phyloP scores from a whole-genome alignment of 768 basidiomycete genomes.

The Sporobolomyces roseus region DNA sequence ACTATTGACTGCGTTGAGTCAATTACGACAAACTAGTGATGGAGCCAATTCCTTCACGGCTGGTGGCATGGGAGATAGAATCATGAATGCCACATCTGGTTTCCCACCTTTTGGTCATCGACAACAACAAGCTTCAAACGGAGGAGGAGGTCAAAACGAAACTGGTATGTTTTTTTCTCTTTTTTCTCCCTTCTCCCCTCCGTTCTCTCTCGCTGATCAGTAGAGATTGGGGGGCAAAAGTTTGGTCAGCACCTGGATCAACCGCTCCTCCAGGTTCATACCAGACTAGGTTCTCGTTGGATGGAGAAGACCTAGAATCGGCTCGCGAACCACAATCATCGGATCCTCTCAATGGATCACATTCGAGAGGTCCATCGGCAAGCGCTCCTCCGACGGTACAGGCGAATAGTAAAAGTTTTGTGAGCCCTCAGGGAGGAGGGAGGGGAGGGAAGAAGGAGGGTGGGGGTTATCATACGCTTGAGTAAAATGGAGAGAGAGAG shows the following conservation, averaged over 20 bases:
- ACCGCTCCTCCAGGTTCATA: constrained; percentile 3
- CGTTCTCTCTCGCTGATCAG: background rate
- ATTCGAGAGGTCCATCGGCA: background rate
- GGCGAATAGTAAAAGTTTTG: constrained; percentile 7
- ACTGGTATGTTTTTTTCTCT: background rate
- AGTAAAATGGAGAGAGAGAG: constrained; percentile 13
- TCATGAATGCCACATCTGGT: background rate
- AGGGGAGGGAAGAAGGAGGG: constrained; percentile 16
- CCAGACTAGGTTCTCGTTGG: constrained; percentile 31
- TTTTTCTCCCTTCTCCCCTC: background rate
- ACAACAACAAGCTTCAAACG: too few relatives aligned
- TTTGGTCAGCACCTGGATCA: constrained; percentile 32
- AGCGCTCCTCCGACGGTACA: background rate
- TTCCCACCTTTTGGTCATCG: constrained; percentile 24
- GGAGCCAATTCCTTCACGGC: background rate
- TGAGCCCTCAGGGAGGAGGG: background rate
- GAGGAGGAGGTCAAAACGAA: too few relatives aligned
- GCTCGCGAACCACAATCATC: too few relatives aligned
- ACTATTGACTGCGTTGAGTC: constrained; percentile 1
- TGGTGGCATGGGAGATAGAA: constrained; percentile 13
- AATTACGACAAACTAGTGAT: constrained; percentile 18
- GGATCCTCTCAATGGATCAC: background rate
- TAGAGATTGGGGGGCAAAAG: background rate
- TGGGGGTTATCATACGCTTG: constrained; percentile 34
- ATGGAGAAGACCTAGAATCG: constrained; percentile 16